Base-by-base conservation (phyloP, 208 protist genomes). In the Trypanosomatidae sp. region DNA sequence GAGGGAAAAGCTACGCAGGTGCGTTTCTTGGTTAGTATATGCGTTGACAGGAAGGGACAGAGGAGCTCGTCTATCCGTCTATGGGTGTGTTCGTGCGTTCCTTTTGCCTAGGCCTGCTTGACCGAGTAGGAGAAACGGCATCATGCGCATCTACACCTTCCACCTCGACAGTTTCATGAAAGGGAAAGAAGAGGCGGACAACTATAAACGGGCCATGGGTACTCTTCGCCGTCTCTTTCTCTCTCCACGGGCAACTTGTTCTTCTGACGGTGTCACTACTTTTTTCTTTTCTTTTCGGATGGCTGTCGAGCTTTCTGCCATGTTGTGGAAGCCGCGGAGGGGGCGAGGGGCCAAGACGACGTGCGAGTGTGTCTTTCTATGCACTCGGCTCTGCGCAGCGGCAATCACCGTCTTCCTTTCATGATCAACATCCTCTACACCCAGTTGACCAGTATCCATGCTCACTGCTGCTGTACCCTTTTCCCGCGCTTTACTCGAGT, bases 251-350 rank as follows among this genome's bases (percentile, higher is more conserved):
- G 15, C 19, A n/a, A 22, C 9, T 43, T 22, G 19, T 62, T 41
- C 17, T 41, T 41, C 8, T 9, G 58, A 36, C 17, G 3, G 19
- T 41, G 58, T 33, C 25, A 3, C 25, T 13, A 62, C 7, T 68
- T 33, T 74, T 60, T 67, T 56, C 33, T 52, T 30, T 73, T 74
- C 65, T 58, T 66, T 56, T 66, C 46, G 70, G 70, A 62, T 70
- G 13, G 50, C 47, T 70, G 33, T 70, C 39, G 22, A 36, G 46
- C 22, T 53, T 1, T 68, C 25, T 67, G 13, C 50, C 25, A 13
- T 53, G 58, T 36, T 30, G 62, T 50, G 41, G n/a, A 30, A 67
- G 28, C 30, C 8, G 41, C 25, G 25, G n/a, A 33, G 58, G 58
- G 58, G 58, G 33, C 0, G 55, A 59, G 28, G 3, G 22, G 17